A percentile compares a stretch with the other conserved stretches of the same genome.
phyloP scores from a whole-genome alignment of 192 early-diverging fungal genomes.

The Rhizophagus sp. region DNA sequence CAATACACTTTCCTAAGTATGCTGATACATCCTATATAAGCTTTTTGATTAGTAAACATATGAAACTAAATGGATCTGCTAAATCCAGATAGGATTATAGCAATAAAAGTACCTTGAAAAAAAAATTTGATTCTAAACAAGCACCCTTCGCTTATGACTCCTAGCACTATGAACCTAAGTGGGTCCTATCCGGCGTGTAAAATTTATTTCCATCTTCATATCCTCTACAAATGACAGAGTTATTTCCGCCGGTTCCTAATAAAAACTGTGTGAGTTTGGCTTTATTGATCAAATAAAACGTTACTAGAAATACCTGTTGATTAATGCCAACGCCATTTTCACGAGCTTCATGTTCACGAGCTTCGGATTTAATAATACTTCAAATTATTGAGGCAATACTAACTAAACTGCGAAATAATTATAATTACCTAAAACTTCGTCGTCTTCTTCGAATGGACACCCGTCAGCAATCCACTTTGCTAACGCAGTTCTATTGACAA shows the following conservation, averaged over 20 bases:
- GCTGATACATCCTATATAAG: too few relatives aligned
- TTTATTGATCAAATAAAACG: conserved; percentile 3
- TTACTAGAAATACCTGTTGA: background rate
- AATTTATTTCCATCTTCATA: background rate
- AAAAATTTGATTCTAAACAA: too few relatives aligned
- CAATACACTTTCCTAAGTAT: too few relatives aligned
- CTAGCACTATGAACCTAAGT: too few relatives aligned
- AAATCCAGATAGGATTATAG: too few relatives aligned
- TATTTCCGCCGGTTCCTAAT: background rate
- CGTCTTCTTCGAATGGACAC: background rate
- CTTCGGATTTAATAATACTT: background rate
- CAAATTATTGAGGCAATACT: background rate
- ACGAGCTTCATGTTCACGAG: background rate
- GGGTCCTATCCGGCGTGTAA: background rate
- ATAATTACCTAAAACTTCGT: background rate
- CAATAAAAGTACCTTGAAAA: too few relatives aligned
- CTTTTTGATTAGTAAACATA: too few relatives aligned
- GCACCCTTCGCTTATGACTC: too few relatives aligned
- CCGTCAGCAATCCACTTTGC: background rate
- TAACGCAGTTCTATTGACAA: background rate
- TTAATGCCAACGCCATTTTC: background rate
- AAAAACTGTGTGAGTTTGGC: background rate
- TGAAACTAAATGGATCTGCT: too few relatives aligned
- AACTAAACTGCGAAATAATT: background rate
- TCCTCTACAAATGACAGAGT: background rate